Percentiles rank a stretch among this genome's conserved stretches.
These are phyloP conservation scores for Pyrenochaeta sp. DNA, from an alignment of 2,329 filamentous ascomycete genomes.

Conservation along the genomic window DNA sequence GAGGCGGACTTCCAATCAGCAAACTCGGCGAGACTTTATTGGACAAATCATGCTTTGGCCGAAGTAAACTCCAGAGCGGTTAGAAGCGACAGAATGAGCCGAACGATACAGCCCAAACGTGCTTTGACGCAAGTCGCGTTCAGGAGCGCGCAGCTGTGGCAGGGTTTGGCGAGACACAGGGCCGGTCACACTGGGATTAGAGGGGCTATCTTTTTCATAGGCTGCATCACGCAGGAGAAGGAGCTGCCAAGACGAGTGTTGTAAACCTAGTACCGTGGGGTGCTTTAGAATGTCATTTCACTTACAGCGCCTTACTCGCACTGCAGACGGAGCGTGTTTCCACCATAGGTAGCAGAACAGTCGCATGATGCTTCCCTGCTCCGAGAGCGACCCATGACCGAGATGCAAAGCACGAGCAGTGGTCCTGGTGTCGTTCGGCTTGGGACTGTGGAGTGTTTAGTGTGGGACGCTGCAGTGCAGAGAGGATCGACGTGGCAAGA, in stretches of 20 bases:
- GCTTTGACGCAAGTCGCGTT: constrained; percentile 39
- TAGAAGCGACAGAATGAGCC: constrained; percentile 32
- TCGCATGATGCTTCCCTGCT: constrained; percentile 1
- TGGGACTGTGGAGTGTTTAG: constrained; percentile 6
- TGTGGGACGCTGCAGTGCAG: not conserved
- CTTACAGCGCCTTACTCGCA: constrained; percentile 26
- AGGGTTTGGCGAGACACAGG: constrained; percentile 41
- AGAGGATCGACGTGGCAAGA: not conserved
- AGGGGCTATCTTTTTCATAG: constrained; percentile 31
- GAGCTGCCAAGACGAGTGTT: constrained; percentile 32
- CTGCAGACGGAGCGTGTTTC: constrained; percentile 23
- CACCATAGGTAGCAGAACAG: constrained; percentile 4
- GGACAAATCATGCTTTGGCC: constrained; percentile 21
- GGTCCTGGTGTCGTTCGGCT: constrained; percentile 19
- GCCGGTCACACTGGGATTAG: constrained; percentile 23
- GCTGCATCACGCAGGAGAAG: constrained; percentile 42
- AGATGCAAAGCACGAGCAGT: constrained; percentile 5
- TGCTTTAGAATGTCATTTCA: constrained; percentile 33
- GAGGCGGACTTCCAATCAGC: constrained; percentile 14
- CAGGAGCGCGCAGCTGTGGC: constrained; percentile 27
- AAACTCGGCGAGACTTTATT: constrained; percentile 4
- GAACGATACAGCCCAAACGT: constrained; percentile 38
- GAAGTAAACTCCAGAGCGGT: constrained; percentile 31
- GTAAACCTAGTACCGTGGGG: constrained; percentile 37
- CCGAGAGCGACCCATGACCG: constrained; percentile 5